phyloP scores from a whole-genome alignment of 225 moss, liverwort and hornwort genomes.

The Polytrichum commune region DNA sequence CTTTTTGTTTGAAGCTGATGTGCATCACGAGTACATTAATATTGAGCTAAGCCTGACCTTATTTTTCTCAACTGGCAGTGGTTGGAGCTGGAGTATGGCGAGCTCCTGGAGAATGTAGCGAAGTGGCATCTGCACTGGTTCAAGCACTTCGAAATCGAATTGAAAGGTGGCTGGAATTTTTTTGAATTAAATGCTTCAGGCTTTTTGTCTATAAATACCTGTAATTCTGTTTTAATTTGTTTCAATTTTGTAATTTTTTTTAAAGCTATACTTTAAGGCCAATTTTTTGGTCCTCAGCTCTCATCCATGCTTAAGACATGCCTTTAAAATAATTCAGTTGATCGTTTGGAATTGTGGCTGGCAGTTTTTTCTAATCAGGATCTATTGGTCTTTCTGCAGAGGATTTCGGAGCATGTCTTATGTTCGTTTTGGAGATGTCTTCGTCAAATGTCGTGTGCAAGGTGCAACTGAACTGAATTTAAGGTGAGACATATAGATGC shows the following conservation, averaged over 20 bases:
- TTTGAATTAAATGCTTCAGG: too few species aligned
- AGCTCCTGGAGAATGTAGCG: slow-evolving; percentile 76
- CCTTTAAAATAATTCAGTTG: background rate
- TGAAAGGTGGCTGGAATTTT: slow-evolving; percentile 57
- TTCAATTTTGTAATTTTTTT: too few species aligned
- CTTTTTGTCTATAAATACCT: too few species aligned
- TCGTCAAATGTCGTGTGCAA: slow-evolving; percentile 81
- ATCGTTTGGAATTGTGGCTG: too few species aligned
- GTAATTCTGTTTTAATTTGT: too few species aligned
- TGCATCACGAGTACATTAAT: too few species aligned
- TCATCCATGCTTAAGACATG: too few species aligned
- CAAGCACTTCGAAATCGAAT: slow-evolving; percentile 92
- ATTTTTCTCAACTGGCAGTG: slow-evolving; percentile 30
- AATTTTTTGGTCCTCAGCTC: too few species aligned
- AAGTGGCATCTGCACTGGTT: slow-evolving; percentile 71
- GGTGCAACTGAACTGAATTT: slow-evolving; percentile 71
- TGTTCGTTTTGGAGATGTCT: slow-evolving; percentile 95
- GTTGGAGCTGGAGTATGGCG: slow-evolving; percentile 85
- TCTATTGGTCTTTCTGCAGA: slow-evolving; percentile 40
- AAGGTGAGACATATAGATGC: slow-evolving; percentile 19
- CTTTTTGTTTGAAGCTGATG: background rate
- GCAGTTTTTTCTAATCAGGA: background rate
- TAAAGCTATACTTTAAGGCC: too few species aligned
- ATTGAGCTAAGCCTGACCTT: too few species aligned
- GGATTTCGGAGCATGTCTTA: slow-evolving; percentile 84